Evolutionary conservation across 83 land plant genomes (phyloP).

Genomic region (Picea mariana): DNA sequence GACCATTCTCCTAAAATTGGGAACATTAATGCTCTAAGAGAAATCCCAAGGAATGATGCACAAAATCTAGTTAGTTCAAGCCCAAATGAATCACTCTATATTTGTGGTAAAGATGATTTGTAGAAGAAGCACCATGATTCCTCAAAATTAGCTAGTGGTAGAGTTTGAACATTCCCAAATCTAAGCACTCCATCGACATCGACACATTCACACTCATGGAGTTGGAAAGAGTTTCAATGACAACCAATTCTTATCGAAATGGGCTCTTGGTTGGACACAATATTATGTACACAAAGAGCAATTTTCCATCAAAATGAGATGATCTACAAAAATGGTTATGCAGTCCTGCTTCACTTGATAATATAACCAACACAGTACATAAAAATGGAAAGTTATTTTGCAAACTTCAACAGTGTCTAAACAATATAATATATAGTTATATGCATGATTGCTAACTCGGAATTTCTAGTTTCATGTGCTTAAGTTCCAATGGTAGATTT

Average conservation of each 20-base stretch:
- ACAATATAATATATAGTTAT: too few species aligned
- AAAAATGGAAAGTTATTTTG: background rate
- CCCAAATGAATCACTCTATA: too few species aligned
- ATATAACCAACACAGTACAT: background rate
- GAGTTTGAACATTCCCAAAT: background rate
- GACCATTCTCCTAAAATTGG: background rate
- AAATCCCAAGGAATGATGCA: background rate
- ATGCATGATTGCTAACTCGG: too few species aligned
- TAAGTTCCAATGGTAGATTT: too few species aligned
- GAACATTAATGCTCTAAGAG: background rate
- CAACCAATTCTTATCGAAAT: conserved; percentile 20
- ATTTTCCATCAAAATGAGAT: conserved; percentile 81
- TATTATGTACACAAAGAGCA: conserved; percentile 32
- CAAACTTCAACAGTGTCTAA: too few species aligned
- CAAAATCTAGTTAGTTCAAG: too few species aligned
- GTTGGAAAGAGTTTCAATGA: conserved; percentile 56
- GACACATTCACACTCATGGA: conserved; percentile 23
- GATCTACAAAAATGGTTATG: conserved; percentile 83
- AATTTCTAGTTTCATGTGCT: too few species aligned
- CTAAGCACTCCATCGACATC: background rate
- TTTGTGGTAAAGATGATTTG: background rate
- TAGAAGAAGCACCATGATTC: background rate
- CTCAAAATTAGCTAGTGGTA: background rate
- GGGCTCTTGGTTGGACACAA: conserved; percentile 10
- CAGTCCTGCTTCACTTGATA: conserved; percentile 35